phyloP scores from a whole-genome alignment of 805 yeast species.

The Candida rishiriensis region DNA sequence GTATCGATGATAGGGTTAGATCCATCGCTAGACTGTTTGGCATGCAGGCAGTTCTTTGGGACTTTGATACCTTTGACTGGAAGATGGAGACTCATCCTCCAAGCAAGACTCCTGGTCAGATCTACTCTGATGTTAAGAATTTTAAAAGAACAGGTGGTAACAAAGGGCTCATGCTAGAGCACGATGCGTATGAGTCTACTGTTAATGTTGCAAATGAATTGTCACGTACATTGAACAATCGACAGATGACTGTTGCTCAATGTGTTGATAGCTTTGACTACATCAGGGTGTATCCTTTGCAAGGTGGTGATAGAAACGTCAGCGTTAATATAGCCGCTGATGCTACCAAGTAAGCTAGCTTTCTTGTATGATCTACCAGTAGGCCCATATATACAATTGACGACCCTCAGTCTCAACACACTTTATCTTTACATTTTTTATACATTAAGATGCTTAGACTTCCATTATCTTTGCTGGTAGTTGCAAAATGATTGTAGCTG shows the following conservation, averaged over 20 bases:
- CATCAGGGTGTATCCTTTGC: slow-evolving; percentile 30
- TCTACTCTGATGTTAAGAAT: slow-evolving; percentile 48
- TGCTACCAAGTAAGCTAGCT: too few species aligned
- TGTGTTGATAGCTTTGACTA: slow-evolving; percentile 69
- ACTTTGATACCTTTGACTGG: slow-evolving; percentile 91
- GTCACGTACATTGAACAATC: slow-evolving; percentile 46
- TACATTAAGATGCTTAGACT: too few species aligned
- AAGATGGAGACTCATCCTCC: slow-evolving; percentile 48
- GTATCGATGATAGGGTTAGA: slow-evolving; percentile 82
- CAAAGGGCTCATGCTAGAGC: slow-evolving; percentile 77
- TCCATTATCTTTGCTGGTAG: too few species aligned
- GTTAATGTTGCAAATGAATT: slow-evolving; percentile 66
- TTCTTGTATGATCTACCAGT: too few species aligned
- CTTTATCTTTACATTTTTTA: too few species aligned
- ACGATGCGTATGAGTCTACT: slow-evolving; percentile 67
- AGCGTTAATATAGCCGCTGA: too few species aligned
- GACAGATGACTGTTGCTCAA: slow-evolving; percentile 73
- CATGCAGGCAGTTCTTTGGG: slow-evolving; percentile 86
- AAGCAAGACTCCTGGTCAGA: slow-evolving; percentile 43
- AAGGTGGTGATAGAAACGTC: neutral
- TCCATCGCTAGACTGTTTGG: slow-evolving; percentile 79
- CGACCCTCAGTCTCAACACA: too few species aligned
- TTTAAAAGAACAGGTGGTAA: slow-evolving; percentile 41
- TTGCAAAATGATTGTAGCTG: too few species aligned
- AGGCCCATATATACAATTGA: too few species aligned